Conservation (phyloP, 106 monocot genomes). For the Cymbidium sinense region DNA sequence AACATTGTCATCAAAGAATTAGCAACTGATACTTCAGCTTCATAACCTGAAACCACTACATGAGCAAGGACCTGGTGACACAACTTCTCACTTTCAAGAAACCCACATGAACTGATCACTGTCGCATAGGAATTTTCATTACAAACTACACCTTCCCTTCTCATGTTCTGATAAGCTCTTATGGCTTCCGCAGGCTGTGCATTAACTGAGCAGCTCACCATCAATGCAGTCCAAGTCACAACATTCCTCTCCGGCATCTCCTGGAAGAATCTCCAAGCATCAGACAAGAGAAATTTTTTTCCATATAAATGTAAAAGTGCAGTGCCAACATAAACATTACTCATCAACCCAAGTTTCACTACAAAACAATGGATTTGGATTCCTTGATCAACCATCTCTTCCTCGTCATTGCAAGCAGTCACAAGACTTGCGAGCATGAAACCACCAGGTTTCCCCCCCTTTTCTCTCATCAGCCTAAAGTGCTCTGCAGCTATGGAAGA, state of each 20-base stretch:
- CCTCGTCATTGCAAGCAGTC: constrained; percentile 35
- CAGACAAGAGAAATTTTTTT: constrained; percentile 19
- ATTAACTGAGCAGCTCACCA: constrained; percentile 49
- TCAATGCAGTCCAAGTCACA: constrained; percentile 88
- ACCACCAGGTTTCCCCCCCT: constrained; percentile 27
- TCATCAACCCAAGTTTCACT: constrained; percentile 38
- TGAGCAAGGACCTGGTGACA: constrained; percentile 58
- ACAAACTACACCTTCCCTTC: constrained; percentile 45
- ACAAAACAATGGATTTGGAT: constrained; percentile 48
- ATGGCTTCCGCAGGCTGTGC: constrained; percentile 40
- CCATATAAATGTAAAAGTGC: constrained; percentile 78
- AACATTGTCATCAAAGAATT: constrained; percentile 71
- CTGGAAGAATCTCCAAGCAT: constrained; percentile 39
- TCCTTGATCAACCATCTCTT: constrained; percentile 19
- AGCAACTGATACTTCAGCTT: constrained; percentile 50
- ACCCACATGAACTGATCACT: constrained; percentile 50
- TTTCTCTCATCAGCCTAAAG: constrained; percentile 39
- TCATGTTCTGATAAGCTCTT: constrained; percentile 54
- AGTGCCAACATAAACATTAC: constrained; percentile 68
- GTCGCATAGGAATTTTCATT: constrained; percentile 72
- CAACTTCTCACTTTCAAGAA: constrained; percentile 39
- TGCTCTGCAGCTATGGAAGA: constrained; percentile 20
- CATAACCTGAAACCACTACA: constrained; percentile 54
- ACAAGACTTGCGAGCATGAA: constrained; percentile 63
- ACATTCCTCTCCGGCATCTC: constrained; percentile 79